Evolutionary conservation across 1,139 yeast genomes (phyloP).

Genomic region (Yamadazyma conglobata): DNA sequence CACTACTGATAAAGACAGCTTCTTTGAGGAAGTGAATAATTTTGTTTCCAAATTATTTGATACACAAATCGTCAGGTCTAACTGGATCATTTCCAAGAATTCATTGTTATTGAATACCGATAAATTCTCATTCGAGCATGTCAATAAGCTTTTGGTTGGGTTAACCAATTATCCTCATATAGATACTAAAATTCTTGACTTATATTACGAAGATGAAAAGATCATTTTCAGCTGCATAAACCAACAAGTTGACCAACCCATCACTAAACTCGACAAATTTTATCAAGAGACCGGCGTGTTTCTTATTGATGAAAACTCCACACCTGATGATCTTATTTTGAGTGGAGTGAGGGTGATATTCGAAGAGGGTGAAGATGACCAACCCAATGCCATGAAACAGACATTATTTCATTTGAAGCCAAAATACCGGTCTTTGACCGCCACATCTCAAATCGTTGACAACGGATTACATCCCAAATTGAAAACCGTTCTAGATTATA

Average conservation of each 20-base stretch:
- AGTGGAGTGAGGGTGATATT: slow-evolving; percentile 34
- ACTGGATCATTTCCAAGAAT: slow-evolving; percentile 22
- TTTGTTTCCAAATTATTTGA: slow-evolving; percentile 19
- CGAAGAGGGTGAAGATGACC: slow-evolving; percentile 12
- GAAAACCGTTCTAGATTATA: slow-evolving; percentile 11
- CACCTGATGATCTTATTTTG: slow-evolving; percentile 31
- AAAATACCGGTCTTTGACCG: slow-evolving; percentile 26
- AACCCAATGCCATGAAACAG: slow-evolving; percentile 27
- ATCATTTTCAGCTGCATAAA: slow-evolving; percentile 16
- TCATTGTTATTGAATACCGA: slow-evolving; percentile 19
- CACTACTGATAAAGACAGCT: slow-evolving; percentile 16
- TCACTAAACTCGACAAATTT: slow-evolving; percentile 7
- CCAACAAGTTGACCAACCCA: slow-evolving; percentile 7
- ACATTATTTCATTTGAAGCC: slow-evolving; percentile 46
- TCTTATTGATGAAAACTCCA: slow-evolving; percentile 26
- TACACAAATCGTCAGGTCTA: slow-evolving; percentile 12
- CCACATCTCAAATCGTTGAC: slow-evolving; percentile 14
- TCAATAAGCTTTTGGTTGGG: slow-evolving; percentile 6
- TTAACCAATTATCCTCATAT: slow-evolving; percentile 7
- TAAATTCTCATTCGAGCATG: slow-evolving; percentile 3
- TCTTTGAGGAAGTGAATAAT: slow-evolving; percentile 19
- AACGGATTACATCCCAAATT: slow-evolving; percentile 41
- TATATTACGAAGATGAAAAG: slow-evolving; percentile 14
- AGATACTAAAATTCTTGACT: slow-evolving; percentile 15
- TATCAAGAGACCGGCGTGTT: slow-evolving; percentile 37